Conservation (phyloP, 768 basidiomycete species). For the Hortiboletus campestris region DNA sequence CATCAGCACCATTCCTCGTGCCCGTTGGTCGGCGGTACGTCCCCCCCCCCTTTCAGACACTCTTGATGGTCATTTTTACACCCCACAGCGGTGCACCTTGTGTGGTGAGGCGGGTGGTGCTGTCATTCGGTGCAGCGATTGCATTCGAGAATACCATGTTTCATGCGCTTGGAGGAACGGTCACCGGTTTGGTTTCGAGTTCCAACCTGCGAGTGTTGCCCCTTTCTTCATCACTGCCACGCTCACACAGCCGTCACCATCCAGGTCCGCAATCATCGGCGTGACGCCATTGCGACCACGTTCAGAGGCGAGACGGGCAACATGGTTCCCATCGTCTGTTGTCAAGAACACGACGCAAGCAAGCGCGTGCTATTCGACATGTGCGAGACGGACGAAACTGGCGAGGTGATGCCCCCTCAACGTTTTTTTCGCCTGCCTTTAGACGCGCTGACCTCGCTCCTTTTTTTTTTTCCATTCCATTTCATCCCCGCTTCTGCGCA, state of each 20-base stretch:
- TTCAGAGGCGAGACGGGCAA: conserved; percentile 79
- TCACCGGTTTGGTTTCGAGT: conserved; percentile 89
- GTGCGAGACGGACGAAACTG: conserved; percentile 79
- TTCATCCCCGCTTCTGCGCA: conserved; percentile 28
- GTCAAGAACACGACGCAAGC: conserved; percentile 69
- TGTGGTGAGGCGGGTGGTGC: conserved; percentile 76
- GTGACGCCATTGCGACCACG: conserved; percentile 63
- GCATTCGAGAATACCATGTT: conserved; percentile 75
- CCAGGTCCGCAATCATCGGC: conserved; percentile 75
- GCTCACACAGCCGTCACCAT: not conserved
- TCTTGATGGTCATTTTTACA: conserved; percentile 6
- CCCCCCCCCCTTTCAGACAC: not conserved
- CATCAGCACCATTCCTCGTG: conserved; percentile 65
- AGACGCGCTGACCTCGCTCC: conserved; percentile 9
- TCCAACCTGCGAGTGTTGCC: conserved; percentile 62
- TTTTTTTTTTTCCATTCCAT: not conserved
- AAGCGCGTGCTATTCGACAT: conserved; percentile 75
- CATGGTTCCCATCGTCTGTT: conserved; percentile 75
- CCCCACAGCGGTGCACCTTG: conserved; percentile 64
- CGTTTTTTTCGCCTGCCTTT: not conserved
- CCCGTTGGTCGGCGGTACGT: conserved; percentile 75
- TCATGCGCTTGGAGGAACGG: conserved; percentile 89
- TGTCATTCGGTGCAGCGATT: conserved; percentile 81
- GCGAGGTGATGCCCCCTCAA: conserved; percentile 56
- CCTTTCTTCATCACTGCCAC: not conserved